Base-by-base conservation (phyloP, 2,329 filamentous ascomycete species). In the Nannizziopsis barbatae region DNA sequence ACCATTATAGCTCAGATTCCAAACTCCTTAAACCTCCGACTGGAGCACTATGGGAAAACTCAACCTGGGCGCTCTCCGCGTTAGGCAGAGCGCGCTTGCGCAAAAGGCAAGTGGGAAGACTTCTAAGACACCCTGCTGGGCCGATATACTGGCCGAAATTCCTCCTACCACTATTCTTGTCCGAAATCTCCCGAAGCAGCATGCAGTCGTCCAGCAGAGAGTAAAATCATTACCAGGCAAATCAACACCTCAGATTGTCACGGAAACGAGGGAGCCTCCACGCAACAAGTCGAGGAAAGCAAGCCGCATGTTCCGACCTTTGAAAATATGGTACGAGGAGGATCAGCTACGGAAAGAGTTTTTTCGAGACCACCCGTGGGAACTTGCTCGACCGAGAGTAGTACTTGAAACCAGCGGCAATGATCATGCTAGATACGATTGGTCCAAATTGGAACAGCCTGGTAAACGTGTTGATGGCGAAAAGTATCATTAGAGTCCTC, bases 351-450 rank as follows among this genome's bases (percentile, higher is more conserved):
- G 92, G 54, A 74, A 70, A 56, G 79, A 81, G 22, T 98, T 96
- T 71, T 98, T 86, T 72, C 80, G 76, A 60, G 90, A 98, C 65
- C 92, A 98, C 64, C 92, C 92, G 4, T 98, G 92, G 92, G 92
- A 98, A 69, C 71, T 98, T 61, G 92, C 92, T 14, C 77, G 90
- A 53, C 92, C 92, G 47, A 77, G 86, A 57, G 75, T 95, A 50
- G 73, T 98, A 41, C 70, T 96, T 8, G 92, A 98, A 69, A 73
- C 81, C 57, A 84, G 90, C 60, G 92, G 92, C 46, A 84, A 83
- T 62, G 90, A 98, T 61, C 73, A 79, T 45, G 78, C 83, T 63
- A 73, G 70, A 47, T 81, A 80, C 59, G 80, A 95, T 65, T 96
- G 90, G 90, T 84, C 82, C 57, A 80, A 67, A 58, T 66, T 94